Base-by-base conservation (phyloP, 2,329 filamentous ascomycete genomes). In the Fusarium staphyleae region DNA sequence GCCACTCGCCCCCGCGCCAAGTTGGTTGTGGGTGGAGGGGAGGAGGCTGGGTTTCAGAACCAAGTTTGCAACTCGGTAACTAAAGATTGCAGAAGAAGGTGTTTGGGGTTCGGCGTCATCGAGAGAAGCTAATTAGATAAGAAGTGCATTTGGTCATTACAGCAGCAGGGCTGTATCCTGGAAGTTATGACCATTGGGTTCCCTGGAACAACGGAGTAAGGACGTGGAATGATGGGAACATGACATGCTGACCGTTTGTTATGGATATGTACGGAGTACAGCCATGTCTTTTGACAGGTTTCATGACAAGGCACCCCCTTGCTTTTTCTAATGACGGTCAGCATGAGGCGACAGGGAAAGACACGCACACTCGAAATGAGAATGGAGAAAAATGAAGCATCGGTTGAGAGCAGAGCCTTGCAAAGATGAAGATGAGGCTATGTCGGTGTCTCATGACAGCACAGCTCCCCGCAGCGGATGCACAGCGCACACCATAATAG, bases 21-120 rank as follows among this genome's bases (percentile, higher is more conserved):
- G 42, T 26, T 49, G 55, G 52, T 48, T 52, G 37, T 57, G 48
- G 41, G 45, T 45, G 7, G 36, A 33, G n/a, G 48, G 41, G 45
- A 42, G 7, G 36, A 33, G n/a, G 42, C 45, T 54, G 43, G 18
- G 60, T 62, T 62, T 63, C 60, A 57, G 51, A 57, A 57, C 59
- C 59, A 60, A 60, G 59, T 53, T 47, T 37, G 18, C 55, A 60
- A 48, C 39, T 60, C 63, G 59, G 59, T 48, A 30, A 48, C n/a
- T 22, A 9, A 8, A 32, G n/a, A 47, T 29, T 48, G 45, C 34
- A 51, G 46, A 32, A 32, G 48, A 32, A 30, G 13, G 44, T 34
- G 26, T 43, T 48, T 56, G 54, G 49, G 33, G 52, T 52, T 33
- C 46, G 48, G 55, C 47, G 55, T 60, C 55, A 53, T 55, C 29